These are phyloP conservation scores for Graphilbum sp. DNA, from an alignment of 2,329 filamentous ascomycete genomes.

Conservation along the genomic window DNA sequence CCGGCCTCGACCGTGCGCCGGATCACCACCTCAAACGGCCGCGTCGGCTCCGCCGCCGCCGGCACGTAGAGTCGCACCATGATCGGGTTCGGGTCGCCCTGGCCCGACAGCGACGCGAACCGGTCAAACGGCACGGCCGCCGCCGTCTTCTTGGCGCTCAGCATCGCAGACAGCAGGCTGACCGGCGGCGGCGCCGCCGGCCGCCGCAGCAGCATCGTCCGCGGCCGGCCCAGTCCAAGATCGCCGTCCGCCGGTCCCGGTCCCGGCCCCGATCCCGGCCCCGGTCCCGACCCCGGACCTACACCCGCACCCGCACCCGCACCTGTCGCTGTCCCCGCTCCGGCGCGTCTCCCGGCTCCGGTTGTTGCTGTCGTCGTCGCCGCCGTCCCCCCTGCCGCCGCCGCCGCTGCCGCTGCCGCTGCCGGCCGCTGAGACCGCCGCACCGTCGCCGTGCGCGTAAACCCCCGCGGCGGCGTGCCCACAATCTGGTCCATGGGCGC, in stretches of 20 bases:
- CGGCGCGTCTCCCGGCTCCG: neutral
- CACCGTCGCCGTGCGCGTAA: constrained; percentile 46
- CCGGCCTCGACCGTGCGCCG: constrained; percentile 45
- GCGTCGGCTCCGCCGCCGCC: constrained; percentile 46
- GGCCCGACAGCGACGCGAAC: constrained; percentile 61
- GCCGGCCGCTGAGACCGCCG: constrained; percentile 33
- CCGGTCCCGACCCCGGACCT: too few species aligned
- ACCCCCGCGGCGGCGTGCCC: constrained; percentile 45
- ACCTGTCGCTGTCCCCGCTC: too few species aligned
- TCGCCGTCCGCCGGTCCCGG: too few species aligned
- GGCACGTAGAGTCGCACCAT: constrained; percentile 64
- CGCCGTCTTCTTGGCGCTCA: constrained; percentile 57
- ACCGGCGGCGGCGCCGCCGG: constrained; percentile 46
- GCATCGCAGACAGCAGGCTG: constrained; percentile 53
- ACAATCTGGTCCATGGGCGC: constrained; percentile 37
- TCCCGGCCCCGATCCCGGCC: too few species aligned
- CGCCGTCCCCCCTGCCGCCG: neutral
- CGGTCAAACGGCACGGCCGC: constrained; percentile 56
- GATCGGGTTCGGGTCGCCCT: constrained; percentile 62
- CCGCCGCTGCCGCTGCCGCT: neutral
- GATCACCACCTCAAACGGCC: constrained; percentile 56
- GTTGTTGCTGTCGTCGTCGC: neutral
- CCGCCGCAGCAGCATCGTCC: constrained; percentile 31
- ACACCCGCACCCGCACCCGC: too few species aligned
- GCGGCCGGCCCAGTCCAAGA: too few species aligned